These are phyloP conservation scores for Neocatenulostroma microsporum DNA, from an alignment of 2,329 filamentous ascomycete species.

Conservation along the genomic window DNA sequence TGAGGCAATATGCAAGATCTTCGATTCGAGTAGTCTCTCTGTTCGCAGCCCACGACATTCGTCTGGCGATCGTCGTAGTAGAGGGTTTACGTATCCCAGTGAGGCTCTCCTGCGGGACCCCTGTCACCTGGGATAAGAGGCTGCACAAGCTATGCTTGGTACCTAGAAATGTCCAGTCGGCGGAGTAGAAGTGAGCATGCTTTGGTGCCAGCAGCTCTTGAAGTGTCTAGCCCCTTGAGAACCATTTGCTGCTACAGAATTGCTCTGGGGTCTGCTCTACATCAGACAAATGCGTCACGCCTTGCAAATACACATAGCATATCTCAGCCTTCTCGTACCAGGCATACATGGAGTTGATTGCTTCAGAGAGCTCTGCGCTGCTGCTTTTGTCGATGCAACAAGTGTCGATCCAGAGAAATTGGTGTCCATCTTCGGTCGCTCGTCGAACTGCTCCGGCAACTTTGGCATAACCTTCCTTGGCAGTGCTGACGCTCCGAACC, in stretches of 20 bases:
- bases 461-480: conserved; percentile 10
- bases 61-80: conserved; percentile 6
- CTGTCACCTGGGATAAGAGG: conserved; percentile 19
- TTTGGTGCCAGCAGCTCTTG: conserved; percentile 10
- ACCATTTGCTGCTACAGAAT: neutral
- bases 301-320: conserved; percentile 10
- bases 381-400: conserved; percentile 14
- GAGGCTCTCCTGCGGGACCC: conserved; percentile 21
- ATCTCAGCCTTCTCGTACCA: conserved; percentile 10
- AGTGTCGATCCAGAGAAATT: conserved; percentile 13
- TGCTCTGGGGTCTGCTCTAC: neutral
- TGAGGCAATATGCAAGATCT: conserved; percentile 14
- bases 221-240: conserved; percentile 8
- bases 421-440: conserved; percentile 9
- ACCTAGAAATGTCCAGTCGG: conserved; percentile 13
- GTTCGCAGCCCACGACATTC: conserved; percentile 10
- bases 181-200: conserved; percentile 7
- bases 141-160: conserved; percentile 10
- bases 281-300: conserved; percentile 8
- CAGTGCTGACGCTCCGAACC: conserved; percentile 6
- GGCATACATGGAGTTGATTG: conserved; percentile 10
- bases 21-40: conserved; percentile 9
- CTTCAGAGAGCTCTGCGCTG: conserved; percentile 8
- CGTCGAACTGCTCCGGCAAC: conserved; percentile 5
- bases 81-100: neutral